phyloP scores from a whole-genome alignment of 2,329 filamentous ascomycete species.

The Orbilia blumenaviensis region DNA sequence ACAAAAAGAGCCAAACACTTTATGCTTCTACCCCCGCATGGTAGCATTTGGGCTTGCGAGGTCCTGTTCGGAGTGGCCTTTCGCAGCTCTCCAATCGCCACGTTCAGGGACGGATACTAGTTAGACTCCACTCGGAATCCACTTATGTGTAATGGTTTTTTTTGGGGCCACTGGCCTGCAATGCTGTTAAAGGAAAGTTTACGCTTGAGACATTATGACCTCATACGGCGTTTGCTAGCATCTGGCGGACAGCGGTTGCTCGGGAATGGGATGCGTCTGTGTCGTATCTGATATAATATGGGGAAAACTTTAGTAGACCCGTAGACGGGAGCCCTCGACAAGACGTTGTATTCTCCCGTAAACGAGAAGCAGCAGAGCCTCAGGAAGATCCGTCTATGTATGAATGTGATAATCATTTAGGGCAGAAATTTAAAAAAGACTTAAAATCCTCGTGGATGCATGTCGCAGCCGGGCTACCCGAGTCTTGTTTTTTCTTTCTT shows the following conservation, averaged over 20 bases:
- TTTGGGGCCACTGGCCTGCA: background rate
- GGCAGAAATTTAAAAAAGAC: conserved; percentile 15
- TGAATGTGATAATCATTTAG: conserved; percentile 12
- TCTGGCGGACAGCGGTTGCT: conserved; percentile 9
- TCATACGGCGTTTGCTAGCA: conserved; percentile 19
- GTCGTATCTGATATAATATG: conserved; percentile 12
- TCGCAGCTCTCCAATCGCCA: conserved; percentile 27
- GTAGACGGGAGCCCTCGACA: conserved; percentile 6
- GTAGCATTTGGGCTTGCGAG: conserved; percentile 22
- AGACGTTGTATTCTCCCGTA: conserved; percentile 51
- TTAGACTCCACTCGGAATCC: conserved; percentile 24
- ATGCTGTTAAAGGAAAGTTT: conserved; percentile 29
- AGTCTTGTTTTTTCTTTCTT: conserved; percentile 23
- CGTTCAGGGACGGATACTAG: conserved; percentile 46
- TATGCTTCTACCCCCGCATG: conserved; percentile 26
- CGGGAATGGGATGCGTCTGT: conserved; percentile 6
- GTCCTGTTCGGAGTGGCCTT: conserved; percentile 19
- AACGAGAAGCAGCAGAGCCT: conserved; percentile 50
- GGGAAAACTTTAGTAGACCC: conserved; percentile 29
- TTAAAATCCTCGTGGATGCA: conserved; percentile 16
- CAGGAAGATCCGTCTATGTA: conserved; percentile 20
- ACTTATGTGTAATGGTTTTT: conserved; percentile 13
- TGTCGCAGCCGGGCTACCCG: conserved; percentile 51
- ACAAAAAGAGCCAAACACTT: conserved; percentile 8
- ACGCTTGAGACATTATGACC: conserved; percentile 31